phyloP scores from a whole-genome alignment of 2,329 filamentous ascomycete species.

The Nemania diffusa region DNA sequence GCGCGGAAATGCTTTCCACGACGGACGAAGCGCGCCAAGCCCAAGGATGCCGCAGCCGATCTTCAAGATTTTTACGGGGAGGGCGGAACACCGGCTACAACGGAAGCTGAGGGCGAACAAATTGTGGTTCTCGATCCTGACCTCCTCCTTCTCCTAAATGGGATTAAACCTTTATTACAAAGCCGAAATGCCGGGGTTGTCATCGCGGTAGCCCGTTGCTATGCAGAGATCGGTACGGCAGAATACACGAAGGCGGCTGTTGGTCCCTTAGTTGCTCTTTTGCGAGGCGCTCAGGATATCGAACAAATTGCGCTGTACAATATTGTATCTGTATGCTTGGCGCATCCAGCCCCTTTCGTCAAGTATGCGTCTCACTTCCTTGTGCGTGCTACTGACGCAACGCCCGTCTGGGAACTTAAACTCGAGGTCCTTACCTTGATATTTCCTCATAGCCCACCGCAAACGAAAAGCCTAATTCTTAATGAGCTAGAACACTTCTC shows the following conservation, averaged over 20 bases:
- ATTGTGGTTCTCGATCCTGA: slow-evolving; percentile 80
- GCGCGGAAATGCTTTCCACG: slow-evolving; percentile 87
- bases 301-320: slow-evolving; percentile 92
- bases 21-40: slow-evolving; percentile 67
- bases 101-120: slow-evolving; percentile 60
- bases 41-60: slow-evolving; percentile 51
- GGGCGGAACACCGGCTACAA: slow-evolving; percentile 58
- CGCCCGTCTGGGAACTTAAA: slow-evolving; percentile 89
- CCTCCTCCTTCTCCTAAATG: slow-evolving; percentile 80
- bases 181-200: slow-evolving; percentile 95
- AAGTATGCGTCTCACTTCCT: slow-evolving; percentile 91
- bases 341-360: slow-evolving; percentile 81
- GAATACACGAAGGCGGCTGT: slow-evolving; percentile 80
- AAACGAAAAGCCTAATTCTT: slow-evolving; percentile 85
- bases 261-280: slow-evolving; percentile 85
- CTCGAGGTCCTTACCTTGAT: slow-evolving; percentile 90
- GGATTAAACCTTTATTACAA: slow-evolving; percentile 84
- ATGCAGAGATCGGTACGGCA: slow-evolving; percentile 82
- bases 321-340: slow-evolving; percentile 89
- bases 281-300: slow-evolving; percentile 86
- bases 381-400: slow-evolving; percentile 79
- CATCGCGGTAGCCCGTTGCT: slow-evolving; percentile 85
- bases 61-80: slow-evolving; percentile 87
- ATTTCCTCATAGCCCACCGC: slow-evolving; percentile 81
- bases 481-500: slow-evolving; percentile 96